phyloP scores from a whole-genome alignment of 345 rosid genomes.

The Iberis pinnata region DNA sequence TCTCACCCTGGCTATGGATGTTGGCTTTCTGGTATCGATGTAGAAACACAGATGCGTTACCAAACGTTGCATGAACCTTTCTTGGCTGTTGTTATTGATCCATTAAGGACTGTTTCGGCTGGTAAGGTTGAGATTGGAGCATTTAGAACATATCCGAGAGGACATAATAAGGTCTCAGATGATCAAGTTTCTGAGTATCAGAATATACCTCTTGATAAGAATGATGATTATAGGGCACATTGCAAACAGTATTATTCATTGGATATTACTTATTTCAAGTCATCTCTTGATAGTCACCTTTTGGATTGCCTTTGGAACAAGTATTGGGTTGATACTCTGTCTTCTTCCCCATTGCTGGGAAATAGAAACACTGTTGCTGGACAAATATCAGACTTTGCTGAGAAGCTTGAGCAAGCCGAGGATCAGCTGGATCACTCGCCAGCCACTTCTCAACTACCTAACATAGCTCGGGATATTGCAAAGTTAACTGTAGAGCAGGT shows the following conservation, averaged over 20 bases:
- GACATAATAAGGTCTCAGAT: slow-evolving; percentile 22
- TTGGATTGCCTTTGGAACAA: no score
- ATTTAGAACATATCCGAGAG: slow-evolving; percentile 84
- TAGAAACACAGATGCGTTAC: slow-evolving; percentile 93
- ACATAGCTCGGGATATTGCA: no score
- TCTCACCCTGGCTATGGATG: no score
- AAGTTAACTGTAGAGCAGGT: no score
- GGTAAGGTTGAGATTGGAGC: slow-evolving; percentile 99
- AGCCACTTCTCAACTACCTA: no score
- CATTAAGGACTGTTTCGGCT: no score
- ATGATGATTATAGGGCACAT: slow-evolving; percentile 39
- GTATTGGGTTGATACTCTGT: slow-evolving; percentile 93
- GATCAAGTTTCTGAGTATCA: slow-evolving; percentile 56
- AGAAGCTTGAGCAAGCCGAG: no score
- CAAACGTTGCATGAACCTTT: slow-evolving; percentile 96
- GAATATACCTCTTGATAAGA: slow-evolving; percentile 76
- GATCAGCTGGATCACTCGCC: no score
- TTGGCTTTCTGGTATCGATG: slow-evolving; percentile 99
- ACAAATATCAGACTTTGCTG: slow-evolving; percentile 93
- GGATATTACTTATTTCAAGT: slow-evolving; percentile 93
- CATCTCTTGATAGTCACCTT: slow-evolving; percentile 90
- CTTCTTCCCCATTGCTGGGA: slow-evolving; percentile 94
- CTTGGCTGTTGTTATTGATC: slow-evolving; percentile 91
- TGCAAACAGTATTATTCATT: slow-evolving; percentile 97
- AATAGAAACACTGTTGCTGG: slow-evolving; percentile 98